Conservation (phyloP, 768 basidiomycete species). For the Pulveroboletus ravenelii region DNA sequence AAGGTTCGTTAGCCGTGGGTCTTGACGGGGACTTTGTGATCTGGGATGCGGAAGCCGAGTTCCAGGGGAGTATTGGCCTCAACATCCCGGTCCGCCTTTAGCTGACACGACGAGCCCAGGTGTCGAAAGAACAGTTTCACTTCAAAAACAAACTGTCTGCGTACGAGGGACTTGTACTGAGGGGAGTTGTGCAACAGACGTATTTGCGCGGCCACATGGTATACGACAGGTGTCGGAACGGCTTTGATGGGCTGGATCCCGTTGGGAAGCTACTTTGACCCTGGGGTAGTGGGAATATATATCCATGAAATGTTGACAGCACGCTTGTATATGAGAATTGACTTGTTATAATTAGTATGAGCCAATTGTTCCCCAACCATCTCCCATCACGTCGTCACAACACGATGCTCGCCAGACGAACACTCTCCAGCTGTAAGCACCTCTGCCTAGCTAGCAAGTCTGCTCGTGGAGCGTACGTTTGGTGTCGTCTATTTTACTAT, state of each 20-base stretch:
- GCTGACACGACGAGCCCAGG: conserved; percentile 39
- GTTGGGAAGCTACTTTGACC: conserved; percentile 32
- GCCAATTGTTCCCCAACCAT: neutral
- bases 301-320: neutral
- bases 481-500: neutral
- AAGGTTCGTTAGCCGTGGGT: conserved; percentile 72
- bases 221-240: conserved; percentile 45
- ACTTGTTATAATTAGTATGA: too few relatives aligned
- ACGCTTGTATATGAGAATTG: neutral
- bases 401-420: conserved; percentile 13
- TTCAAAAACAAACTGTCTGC: conserved; percentile 96
- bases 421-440: neutral
- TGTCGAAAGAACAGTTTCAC: conserved; percentile 63
- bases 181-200: conserved; percentile 70
- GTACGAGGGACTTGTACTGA: conserved; percentile 70
- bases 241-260: conserved; percentile 34
- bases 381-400: neutral
- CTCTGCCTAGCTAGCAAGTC: neutral
- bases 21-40: conserved; percentile 84
- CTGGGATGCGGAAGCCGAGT: conserved; percentile 62
- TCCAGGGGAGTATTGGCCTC: conserved; percentile 30
- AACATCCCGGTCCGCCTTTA: neutral
- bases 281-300: too few relatives aligned
- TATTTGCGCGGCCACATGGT: conserved; percentile 73
- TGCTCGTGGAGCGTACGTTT: conserved; percentile 13